A percentile compares a stretch with the other conserved stretches of the same genome.
These are phyloP conservation scores for Fonsecaea nubica DNA, from an alignment of 2,329 filamentous ascomycete species.

Conservation along the genomic window DNA sequence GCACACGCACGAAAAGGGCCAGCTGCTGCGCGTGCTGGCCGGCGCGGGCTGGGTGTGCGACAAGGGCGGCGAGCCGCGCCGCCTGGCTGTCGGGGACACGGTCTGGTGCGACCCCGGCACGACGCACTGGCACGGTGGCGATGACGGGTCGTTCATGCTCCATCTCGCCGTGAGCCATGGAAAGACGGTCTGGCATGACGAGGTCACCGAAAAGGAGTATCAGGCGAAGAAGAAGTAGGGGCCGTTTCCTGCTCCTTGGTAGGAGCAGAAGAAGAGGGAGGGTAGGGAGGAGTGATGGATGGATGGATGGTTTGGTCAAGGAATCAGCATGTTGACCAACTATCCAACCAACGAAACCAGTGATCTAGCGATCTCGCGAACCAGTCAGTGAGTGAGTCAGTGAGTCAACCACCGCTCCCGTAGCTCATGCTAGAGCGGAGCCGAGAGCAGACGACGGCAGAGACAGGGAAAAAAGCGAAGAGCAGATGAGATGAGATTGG, in stretches of 20 bases:
- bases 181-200: constrained; percentile 48
- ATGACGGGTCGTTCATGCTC: constrained; percentile 50
- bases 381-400: too few relatives aligned
- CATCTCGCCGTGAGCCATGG: constrained; percentile 50
- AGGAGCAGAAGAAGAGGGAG: neutral
- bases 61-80: constrained; percentile 47
- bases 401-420: too few relatives aligned
- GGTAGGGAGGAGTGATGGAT: neutral
- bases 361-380: too few relatives aligned
- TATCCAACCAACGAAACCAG: too few relatives aligned
- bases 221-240: constrained; percentile 24
- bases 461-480: neutral
- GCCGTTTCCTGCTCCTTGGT: too few relatives aligned
- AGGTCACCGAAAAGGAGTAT: constrained; percentile 49
- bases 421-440: neutral
- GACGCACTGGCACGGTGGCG: constrained; percentile 56
- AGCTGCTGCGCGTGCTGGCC: constrained; percentile 51
- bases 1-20: constrained; percentile 55
- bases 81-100: constrained; percentile 51
- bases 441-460: neutral
- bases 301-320: neutral
- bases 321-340: too few relatives aligned
- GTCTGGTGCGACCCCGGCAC: constrained; percentile 51
- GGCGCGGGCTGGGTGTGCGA: constrained; percentile 54
- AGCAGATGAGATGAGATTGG: too few relatives aligned